These are phyloP conservation scores for Panellus pusillus DNA, from an alignment of 768 basidiomycete species.

Conservation along the genomic window DNA sequence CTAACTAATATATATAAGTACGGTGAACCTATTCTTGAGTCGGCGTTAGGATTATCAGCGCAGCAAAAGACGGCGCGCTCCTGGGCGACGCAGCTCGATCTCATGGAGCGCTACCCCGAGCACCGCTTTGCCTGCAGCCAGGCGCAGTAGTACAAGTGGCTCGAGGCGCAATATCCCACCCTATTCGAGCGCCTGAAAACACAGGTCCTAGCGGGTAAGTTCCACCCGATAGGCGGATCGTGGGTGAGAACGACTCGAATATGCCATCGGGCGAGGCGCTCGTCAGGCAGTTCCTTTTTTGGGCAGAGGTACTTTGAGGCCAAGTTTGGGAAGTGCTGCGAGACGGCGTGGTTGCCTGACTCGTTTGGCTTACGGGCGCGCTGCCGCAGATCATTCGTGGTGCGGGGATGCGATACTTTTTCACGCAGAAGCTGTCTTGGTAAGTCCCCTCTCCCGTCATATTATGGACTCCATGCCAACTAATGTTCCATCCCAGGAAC, in stretches of 20 bases:
- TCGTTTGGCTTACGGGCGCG: constrained; percentile 88
- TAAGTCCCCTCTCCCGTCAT: neutral
- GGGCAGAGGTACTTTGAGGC: constrained; percentile 87
- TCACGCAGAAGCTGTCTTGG: constrained; percentile 97
- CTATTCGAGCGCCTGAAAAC: constrained; percentile 80
- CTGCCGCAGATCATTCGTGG: constrained; percentile 85
- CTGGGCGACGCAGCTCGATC: constrained; percentile 96
- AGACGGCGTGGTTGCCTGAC: constrained; percentile 86
- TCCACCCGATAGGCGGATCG: constrained; percentile 87
- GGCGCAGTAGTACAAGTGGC: constrained; percentile 95
- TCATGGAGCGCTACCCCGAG: constrained; percentile 97
- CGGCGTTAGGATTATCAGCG: too few species aligned
- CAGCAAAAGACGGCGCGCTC: constrained; percentile 97
- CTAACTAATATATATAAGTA: too few species aligned
- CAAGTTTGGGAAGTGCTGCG: constrained; percentile 57
- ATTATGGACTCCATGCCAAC: neutral
- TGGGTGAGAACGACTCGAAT: constrained; percentile 92
- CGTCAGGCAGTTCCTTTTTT: constrained; percentile 86
- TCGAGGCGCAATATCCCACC: constrained; percentile 85
- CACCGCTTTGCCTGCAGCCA: constrained; percentile 88
- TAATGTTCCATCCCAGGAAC: constrained; percentile 50
- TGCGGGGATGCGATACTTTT: constrained; percentile 88
- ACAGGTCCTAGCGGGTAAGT: constrained; percentile 74
- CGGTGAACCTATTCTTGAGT: too few species aligned
- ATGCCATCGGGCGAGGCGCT: constrained; percentile 96